Evolutionary conservation across 805 yeast species (phyloP).

Genomic region (Saturnispora besseyi): DNA sequence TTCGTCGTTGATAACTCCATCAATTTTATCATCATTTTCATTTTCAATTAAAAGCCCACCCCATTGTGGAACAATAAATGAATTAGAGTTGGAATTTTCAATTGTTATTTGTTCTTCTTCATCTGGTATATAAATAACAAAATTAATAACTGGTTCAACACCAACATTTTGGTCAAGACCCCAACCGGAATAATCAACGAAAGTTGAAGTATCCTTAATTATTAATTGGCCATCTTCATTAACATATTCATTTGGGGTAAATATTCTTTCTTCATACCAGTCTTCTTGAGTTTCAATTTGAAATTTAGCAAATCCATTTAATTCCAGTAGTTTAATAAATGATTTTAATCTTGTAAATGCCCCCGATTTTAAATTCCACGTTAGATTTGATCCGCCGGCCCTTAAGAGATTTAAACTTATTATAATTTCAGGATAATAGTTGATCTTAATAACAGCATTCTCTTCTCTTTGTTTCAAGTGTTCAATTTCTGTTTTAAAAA

Average conservation of each 20-base stretch:
- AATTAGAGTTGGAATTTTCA: conserved; percentile 38
- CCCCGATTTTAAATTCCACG: conserved; percentile 54
- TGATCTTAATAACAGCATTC: conserved; percentile 31
- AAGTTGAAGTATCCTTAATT: conserved; percentile 57
- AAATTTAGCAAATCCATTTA: conserved; percentile 55
- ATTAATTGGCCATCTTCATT: conserved; percentile 22
- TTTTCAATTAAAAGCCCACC: conserved; percentile 63
- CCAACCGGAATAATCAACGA: conserved; percentile 84
- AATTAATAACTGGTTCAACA: conserved; percentile 58
- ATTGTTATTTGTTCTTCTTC: conserved; percentile 36
- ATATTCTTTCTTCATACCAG: conserved; percentile 44
- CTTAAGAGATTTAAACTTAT: conserved; percentile 66
- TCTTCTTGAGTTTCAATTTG: conserved; percentile 73
- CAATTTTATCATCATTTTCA: conserved; percentile 10
- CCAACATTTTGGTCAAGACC: conserved; percentile 41
- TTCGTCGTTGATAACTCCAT: conserved; percentile 5
- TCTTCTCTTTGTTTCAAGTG: conserved; percentile 6
- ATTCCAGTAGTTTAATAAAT: conserved; percentile 32
- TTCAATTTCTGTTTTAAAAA: conserved; percentile 26
- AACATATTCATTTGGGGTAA: conserved; percentile 19
- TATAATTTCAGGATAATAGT: conserved; percentile 60
- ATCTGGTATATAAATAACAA: conserved; percentile 59
- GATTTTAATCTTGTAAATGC: conserved; percentile 35
- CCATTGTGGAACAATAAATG: conserved; percentile 82
- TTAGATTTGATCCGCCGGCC: conserved; percentile 57